Conservation (phyloP, 176 grass and related monocot species). For the Pontederia paniculata region DNA sequence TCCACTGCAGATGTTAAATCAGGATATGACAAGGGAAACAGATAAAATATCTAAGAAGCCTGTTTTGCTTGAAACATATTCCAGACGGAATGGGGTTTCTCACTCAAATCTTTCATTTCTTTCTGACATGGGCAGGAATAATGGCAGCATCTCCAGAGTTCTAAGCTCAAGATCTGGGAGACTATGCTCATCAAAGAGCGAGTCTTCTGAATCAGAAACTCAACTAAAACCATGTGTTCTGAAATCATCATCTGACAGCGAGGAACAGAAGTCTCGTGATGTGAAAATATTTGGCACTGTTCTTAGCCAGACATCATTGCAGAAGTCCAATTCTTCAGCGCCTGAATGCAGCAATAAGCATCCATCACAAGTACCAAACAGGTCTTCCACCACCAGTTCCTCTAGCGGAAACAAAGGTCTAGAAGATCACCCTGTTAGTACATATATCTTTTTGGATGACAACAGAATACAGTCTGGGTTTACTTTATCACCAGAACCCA, state of each 20-base stretch:
- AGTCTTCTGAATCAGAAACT: slow-evolving; percentile 5
- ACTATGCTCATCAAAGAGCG: slow-evolving; percentile 10
- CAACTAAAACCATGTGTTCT: slow-evolving; percentile 13
- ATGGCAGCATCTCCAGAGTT: slow-evolving; percentile 7
- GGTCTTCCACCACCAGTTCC: slow-evolving; percentile 10
- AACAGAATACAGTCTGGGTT: slow-evolving; percentile 30
- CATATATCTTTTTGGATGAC: slow-evolving; percentile 40
- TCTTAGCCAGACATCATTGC: slow-evolving; percentile 29
- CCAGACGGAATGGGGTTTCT: slow-evolving; percentile 17
- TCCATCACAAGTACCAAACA: slow-evolving; percentile 13
- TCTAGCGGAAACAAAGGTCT: slow-evolving; percentile 20
- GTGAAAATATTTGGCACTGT: slow-evolving; percentile 67
- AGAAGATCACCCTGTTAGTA: slow-evolving; percentile 27
- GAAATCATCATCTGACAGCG: slow-evolving; percentile 27
- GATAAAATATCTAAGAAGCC: slow-evolving; percentile 19
- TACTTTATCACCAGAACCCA: slow-evolving; percentile 25
- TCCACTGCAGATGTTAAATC: slow-evolving; percentile 20
- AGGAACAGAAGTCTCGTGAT: slow-evolving; percentile 46
- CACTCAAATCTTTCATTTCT: slow-evolving; percentile 34
- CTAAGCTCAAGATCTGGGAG: slow-evolving; percentile 9
- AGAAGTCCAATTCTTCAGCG: slow-evolving; percentile 30
- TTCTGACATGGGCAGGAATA: slow-evolving; percentile 33
- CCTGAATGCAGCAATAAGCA: slow-evolving; percentile 25
- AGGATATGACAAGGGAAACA: slow-evolving; percentile 17
- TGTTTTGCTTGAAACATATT: slow-evolving; percentile 24